Conservation (phyloP, 164 flowering plant species). For the Liriodendron chinense region DNA sequence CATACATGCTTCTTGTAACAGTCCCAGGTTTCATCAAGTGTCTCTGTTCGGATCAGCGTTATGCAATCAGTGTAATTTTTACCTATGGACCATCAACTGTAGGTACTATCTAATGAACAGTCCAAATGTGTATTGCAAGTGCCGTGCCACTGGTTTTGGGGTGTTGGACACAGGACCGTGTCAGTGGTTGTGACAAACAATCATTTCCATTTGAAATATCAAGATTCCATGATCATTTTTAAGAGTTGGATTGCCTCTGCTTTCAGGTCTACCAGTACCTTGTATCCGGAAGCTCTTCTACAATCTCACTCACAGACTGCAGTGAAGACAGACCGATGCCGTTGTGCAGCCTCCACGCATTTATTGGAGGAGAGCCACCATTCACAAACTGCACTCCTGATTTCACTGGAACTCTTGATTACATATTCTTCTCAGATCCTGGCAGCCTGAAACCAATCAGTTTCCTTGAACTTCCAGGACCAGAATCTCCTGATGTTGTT, state of each 20-base stretch:
- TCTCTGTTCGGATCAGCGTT: too few species aligned
- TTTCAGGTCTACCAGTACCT: constrained; percentile 10
- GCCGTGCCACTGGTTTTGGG: too few species aligned
- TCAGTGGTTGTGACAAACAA: too few species aligned
- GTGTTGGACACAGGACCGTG: too few species aligned
- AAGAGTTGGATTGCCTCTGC: neutral
- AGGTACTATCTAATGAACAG: too few species aligned
- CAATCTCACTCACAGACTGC: neutral
- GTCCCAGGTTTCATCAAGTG: too few species aligned
- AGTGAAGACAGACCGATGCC: constrained; percentile 1
- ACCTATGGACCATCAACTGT: too few species aligned
- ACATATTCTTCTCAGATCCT: constrained; percentile 66
- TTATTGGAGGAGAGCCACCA: constrained; percentile 72
- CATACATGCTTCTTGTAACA: too few species aligned
- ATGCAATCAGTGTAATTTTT: too few species aligned
- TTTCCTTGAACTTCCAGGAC: constrained; percentile 70
- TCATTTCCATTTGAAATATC: too few species aligned
- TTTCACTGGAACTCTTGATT: constrained; percentile 87
- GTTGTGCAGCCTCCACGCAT: constrained; percentile 52
- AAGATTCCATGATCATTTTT: too few species aligned
- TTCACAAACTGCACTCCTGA: constrained; percentile 95
- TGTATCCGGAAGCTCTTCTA: constrained; percentile 2
- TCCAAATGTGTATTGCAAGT: too few species aligned
- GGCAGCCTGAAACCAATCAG: constrained; percentile 61
- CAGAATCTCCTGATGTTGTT: constrained; percentile 55